These are phyloP conservation scores for Cystobasidium tubakii DNA, from an alignment of 768 basidiomycete genomes.

Conservation along the genomic window DNA sequence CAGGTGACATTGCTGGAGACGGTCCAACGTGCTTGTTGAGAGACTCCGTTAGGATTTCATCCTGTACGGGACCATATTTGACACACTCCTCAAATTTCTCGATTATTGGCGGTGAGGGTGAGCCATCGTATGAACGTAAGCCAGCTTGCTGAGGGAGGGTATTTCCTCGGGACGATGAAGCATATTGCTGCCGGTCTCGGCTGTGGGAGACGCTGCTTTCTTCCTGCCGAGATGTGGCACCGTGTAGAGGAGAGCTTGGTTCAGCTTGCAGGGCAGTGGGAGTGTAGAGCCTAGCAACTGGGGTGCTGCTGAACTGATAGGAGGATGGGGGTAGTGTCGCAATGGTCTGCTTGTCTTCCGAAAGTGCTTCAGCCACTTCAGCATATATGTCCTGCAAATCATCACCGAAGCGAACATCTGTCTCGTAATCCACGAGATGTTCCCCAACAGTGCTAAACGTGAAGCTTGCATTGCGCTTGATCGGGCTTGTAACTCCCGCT, in stretches of 20 bases:
- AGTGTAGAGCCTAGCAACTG: neutral
- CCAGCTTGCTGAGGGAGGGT: too few species aligned
- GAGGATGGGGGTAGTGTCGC: neutral
- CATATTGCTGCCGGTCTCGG: neutral
- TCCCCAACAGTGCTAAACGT: neutral
- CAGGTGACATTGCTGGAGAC: neutral
- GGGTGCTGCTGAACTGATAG: neutral
- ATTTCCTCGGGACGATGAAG: too few species aligned
- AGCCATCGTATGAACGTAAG: too few species aligned
- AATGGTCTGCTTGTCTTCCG: neutral
- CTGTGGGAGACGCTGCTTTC: neutral
- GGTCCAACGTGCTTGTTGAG: neutral
- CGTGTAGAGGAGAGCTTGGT: neutral
- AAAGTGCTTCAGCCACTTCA: neutral
- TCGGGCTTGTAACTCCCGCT: neutral
- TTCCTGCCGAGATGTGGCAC: neutral
- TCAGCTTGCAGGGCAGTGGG: neutral
- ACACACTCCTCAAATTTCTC: too few species aligned
- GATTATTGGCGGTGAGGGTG: too few species aligned
- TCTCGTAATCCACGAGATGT: slow-evolving; percentile 16
- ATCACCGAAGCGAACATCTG: slow-evolving; percentile 31
- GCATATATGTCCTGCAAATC: slow-evolving; percentile 1
- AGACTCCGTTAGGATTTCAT: too few species aligned
- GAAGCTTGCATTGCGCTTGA: slow-evolving; percentile 6
- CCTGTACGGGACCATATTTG: too few species aligned